Evolutionary conservation across 495 filamentous ascomycete genomes (phyloP), one percentile per base, ranked within the genome.

Genomic region (Penicillium antarcticum): DNA sequence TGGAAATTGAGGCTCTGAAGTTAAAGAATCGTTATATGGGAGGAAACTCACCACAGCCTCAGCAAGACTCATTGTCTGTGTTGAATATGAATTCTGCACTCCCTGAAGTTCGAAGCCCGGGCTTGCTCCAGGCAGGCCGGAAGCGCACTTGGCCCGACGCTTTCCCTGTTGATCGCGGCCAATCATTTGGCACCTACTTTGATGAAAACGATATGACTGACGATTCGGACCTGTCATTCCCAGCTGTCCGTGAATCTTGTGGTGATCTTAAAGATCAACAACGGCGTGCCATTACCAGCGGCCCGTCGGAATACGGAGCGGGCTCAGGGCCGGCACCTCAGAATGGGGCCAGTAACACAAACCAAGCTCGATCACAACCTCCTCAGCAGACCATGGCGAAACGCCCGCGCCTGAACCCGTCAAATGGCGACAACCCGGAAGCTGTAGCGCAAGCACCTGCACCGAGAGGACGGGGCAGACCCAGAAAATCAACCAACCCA

Each of bases 1-100:
- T 77, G 53, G 74, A 77, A 55, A 73, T 69, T 18, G 74, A 75
- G 48, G 67, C 72, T 0, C 46, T 77, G 53, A 75, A 74, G 33
- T 29, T 75, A 24, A 74, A 67, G 50, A 73, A 70, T 29, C 66
- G 67, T 4, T 69, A 65, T 29, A 59, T 67, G 55, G 69, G 74
- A 29, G 70, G 64, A 31, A 23, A 17, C 7, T 13, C 39, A 12
- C 43, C 68, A 64, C 35, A 55, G 52, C 1, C 33, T 50, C 33
- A 54, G 32, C 29, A 57, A 52, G n/a, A 45, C 43, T 2, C 42
- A 39, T 3, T 55, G 34, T 13, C 21, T 40, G 26, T 44, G 44
- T 5, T 31, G 18, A 41, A 36, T 2, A 47, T 51, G 5, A 52
- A 62, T 4, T 55, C 45, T 14, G 42, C 52, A 5, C 43, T 74